Percentiles rank a stretch among this genome's conserved stretches.
Evolutionary conservation across 2,329 filamentous ascomycete species (phyloP).

Genomic region (Periglandula ipomoeae): DNA sequence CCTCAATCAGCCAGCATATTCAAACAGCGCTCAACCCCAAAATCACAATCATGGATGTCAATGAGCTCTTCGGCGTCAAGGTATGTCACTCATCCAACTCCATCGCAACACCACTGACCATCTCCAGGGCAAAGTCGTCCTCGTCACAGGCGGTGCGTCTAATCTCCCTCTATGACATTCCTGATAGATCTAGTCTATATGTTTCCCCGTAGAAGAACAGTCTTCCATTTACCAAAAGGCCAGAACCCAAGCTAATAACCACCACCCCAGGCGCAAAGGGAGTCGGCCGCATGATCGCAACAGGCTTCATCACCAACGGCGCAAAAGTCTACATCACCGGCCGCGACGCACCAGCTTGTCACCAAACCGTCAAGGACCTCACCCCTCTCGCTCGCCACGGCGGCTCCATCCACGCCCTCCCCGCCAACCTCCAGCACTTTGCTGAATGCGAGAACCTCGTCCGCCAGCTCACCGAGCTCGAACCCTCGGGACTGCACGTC

Average conservation of each 20-base stretch:
- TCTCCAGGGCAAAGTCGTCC: slow-evolving; percentile 45
- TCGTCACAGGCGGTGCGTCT: slow-evolving; percentile 41
- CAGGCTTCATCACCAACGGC: slow-evolving; percentile 56
- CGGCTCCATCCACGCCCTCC: slow-evolving; percentile 46
- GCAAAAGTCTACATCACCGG: slow-evolving; percentile 58
- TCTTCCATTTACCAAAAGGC: too few species aligned
- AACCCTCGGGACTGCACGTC: slow-evolving; percentile 44
- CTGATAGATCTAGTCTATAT: background rate
- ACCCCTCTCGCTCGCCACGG: slow-evolving; percentile 34
- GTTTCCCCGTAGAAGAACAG: too few species aligned
- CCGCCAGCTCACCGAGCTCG: slow-evolving; percentile 37
- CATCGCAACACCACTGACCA: background rate
- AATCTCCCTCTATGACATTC: background rate
- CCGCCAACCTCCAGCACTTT: slow-evolving; percentile 55
- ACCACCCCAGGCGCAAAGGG: slow-evolving; percentile 42
- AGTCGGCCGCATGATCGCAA: slow-evolving; percentile 59
- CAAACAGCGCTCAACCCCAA: too few species aligned
- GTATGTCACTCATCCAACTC: slow-evolving; percentile 22
- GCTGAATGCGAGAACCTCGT: slow-evolving; percentile 46
- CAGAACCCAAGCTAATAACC: too few species aligned
- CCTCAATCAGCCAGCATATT: background rate
- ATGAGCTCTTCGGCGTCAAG: slow-evolving; percentile 50
- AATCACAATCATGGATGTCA: slow-evolving; percentile 38
- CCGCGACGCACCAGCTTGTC: slow-evolving; percentile 50
- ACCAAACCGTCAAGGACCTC: slow-evolving; percentile 45